Evolutionary conservation across 2,329 filamentous ascomycete species (phyloP).

Genomic region (Chlorencoelia australis): DNA sequence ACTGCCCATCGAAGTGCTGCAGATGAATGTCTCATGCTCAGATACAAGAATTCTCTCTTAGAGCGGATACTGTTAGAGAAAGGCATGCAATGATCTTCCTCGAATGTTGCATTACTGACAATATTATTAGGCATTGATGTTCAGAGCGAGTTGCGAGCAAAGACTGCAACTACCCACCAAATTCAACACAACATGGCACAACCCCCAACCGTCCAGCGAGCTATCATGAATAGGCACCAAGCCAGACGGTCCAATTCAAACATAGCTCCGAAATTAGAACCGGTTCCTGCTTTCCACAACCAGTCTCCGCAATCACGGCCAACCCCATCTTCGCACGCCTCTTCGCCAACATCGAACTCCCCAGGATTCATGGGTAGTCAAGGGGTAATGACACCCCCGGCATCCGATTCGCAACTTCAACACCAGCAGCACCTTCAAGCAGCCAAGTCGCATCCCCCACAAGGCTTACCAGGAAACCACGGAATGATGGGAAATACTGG

Average conservation of each 20-base stretch:
- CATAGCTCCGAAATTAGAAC: conserved; percentile 65
- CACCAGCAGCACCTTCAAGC: conserved; percentile 34
- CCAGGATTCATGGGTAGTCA: conserved; percentile 47
- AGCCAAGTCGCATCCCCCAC: conserved; percentile 18
- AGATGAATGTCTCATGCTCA: conserved; percentile 94
- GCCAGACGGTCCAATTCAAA: conserved; percentile 61
- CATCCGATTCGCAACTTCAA: conserved; percentile 43
- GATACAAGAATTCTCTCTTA: conserved; percentile 94
- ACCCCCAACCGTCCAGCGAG: conserved; percentile 67
- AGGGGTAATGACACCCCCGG: conserved; percentile 51
- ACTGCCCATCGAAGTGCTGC: conserved; percentile 89
- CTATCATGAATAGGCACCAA: conserved; percentile 65
- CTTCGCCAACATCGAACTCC: conserved; percentile 55
- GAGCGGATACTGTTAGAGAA: conserved; percentile 95
- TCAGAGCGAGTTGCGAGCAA: conserved; percentile 86
- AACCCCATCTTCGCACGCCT: conserved; percentile 70
- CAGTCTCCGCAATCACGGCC: conserved; percentile 65
- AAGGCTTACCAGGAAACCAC: conserved; percentile 20
- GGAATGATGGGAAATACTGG: conserved; percentile 19
- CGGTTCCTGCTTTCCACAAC: conserved; percentile 30
- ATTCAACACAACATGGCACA: conserved; percentile 61
- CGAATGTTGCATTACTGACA: conserved; percentile 10
- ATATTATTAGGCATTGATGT: conserved; percentile 73
- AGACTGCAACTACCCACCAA: conserved; percentile 78
- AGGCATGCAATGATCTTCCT: conserved; percentile 35